Percentiles rank a stretch among this genome's conserved stretches.
Evolutionary conservation across 306 rosid species (phyloP).

Genomic region (Alnus rubra): DNA sequence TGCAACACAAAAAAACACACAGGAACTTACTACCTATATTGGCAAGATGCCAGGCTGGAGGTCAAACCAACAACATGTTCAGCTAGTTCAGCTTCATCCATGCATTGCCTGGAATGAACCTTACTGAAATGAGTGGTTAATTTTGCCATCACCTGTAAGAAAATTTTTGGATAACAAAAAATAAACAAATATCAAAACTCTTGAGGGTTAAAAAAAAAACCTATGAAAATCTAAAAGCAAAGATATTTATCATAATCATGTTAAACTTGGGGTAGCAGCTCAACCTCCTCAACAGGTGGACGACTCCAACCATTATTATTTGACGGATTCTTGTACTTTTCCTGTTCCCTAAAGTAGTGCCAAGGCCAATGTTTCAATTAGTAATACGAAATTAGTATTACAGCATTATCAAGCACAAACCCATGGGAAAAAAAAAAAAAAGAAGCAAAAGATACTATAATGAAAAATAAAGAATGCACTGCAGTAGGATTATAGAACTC

Average conservation of each 20-base stretch:
- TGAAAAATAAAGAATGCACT: not conserved
- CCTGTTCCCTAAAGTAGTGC: constrained; percentile 65
- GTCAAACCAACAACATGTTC: constrained; percentile 96
- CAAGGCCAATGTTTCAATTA: constrained; percentile 30
- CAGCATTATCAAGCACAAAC: constrained; percentile 9
- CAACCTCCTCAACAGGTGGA: constrained; percentile 92
- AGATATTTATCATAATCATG: constrained; percentile 8
- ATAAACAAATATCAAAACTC: not conserved
- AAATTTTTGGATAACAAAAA: constrained; percentile 20
- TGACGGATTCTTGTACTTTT: constrained; percentile 72
- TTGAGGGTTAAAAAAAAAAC: not conserved
- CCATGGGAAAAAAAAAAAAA: not conserved
- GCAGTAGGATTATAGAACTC: not conserved
- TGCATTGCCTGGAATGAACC: constrained; percentile 88
- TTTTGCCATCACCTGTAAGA: constrained; percentile 71
- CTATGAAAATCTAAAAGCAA: constrained; percentile 10
- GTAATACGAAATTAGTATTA: constrained; percentile 21
- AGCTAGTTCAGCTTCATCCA: constrained; percentile 93
- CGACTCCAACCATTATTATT: constrained; percentile 65
- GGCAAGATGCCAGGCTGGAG: constrained; percentile 85
- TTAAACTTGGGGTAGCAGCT: constrained; percentile 26
- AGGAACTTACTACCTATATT: constrained; percentile 64
- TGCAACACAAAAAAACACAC: constrained; percentile 8
- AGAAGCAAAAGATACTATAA: not conserved
- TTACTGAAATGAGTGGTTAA: constrained; percentile 64